Percentiles rank a stretch among this genome's conserved stretches.
phyloP scores from a whole-genome alignment of 2,329 filamentous ascomycete genomes.

The Diaporthe nobilis region DNA sequence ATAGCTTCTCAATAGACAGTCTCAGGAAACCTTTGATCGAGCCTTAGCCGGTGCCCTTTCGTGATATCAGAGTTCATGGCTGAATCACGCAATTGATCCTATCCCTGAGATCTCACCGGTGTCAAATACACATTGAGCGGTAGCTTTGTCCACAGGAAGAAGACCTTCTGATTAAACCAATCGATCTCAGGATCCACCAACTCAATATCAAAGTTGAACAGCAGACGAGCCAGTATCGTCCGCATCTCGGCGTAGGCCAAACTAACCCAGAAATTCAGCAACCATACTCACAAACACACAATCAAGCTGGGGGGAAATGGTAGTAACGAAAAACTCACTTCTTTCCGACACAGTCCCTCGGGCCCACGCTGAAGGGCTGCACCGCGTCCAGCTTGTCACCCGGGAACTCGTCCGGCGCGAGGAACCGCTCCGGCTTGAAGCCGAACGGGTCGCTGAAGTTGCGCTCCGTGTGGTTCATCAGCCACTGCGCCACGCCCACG shows the following conservation, averaged over 20 bases:
- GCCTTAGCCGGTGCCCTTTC: neutral
- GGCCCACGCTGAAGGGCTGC: conserved; percentile 64
- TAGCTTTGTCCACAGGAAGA: conserved; percentile 57
- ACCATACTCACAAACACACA: neutral
- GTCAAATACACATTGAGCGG: conserved; percentile 54
- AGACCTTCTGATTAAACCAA: conserved; percentile 59
- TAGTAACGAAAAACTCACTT: conserved; percentile 54
- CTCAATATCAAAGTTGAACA: conserved; percentile 65
- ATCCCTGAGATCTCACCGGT: conserved; percentile 43
- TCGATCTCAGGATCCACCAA: conserved; percentile 53
- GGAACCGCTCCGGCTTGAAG: conserved; percentile 65
- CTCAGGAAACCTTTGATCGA: neutral
- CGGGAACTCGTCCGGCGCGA: conserved; percentile 55
- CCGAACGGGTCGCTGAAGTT: conserved; percentile 61
- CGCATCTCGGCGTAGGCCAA: conserved; percentile 66
- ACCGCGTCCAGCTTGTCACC: conserved; percentile 59
- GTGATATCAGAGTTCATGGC: neutral
- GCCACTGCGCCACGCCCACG: conserved; percentile 60
- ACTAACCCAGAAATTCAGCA: conserved; percentile 46
- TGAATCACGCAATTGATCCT: neutral
- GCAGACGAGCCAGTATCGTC: conserved; percentile 60
- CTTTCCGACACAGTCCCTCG: conserved; percentile 64
- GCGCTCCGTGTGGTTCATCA: conserved; percentile 58
- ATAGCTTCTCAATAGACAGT: too few species aligned
- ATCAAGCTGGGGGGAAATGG: too few species aligned